Conservation (phyloP, 75 land plant species). For the Picea sitchensis region DNA sequence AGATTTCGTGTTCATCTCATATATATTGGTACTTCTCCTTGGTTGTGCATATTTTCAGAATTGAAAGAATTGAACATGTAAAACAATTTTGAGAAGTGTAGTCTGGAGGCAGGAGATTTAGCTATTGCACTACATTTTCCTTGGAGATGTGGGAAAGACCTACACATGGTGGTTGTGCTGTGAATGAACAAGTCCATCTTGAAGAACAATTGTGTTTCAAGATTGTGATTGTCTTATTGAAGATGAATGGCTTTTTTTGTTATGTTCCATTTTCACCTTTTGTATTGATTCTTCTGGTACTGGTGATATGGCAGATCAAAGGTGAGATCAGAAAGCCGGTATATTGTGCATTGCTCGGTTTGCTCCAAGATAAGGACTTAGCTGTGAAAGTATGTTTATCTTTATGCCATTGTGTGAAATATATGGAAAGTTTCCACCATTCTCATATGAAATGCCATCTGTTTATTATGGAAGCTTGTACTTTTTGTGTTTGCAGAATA, state of each 20-base stretch:
- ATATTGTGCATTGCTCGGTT: slow-evolving; percentile 66
- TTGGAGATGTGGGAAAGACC: no score
- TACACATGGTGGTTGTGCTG: neutral
- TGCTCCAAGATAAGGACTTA: slow-evolving; percentile 82
- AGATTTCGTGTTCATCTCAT: no score
- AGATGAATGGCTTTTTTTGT: neutral
- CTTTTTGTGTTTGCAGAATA: neutral
- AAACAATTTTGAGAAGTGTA: no score
- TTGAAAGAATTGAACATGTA: no score
- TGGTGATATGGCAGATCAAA: slow-evolving; percentile 59
- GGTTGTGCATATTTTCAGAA: no score
- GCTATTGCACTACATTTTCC: no score
- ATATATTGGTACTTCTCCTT: no score
- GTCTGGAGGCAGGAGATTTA: no score
- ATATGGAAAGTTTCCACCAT: neutral
- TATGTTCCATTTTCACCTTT: slow-evolving; percentile 1
- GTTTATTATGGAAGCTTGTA: neutral
- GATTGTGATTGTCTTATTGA: neutral
- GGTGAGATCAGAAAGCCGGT: slow-evolving; percentile 76
- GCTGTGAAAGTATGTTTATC: slow-evolving; percentile 77
- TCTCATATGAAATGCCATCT: neutral
- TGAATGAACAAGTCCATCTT: neutral
- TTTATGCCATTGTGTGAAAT: neutral
- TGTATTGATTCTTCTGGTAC: neutral
- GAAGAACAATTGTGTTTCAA: neutral